Percentiles rank a stretch among this genome's conserved stretches.
These are phyloP conservation scores for Aureococcus anophagefferens DNA, from an alignment of 108 stramenopile species.

Conservation along the genomic window DNA sequence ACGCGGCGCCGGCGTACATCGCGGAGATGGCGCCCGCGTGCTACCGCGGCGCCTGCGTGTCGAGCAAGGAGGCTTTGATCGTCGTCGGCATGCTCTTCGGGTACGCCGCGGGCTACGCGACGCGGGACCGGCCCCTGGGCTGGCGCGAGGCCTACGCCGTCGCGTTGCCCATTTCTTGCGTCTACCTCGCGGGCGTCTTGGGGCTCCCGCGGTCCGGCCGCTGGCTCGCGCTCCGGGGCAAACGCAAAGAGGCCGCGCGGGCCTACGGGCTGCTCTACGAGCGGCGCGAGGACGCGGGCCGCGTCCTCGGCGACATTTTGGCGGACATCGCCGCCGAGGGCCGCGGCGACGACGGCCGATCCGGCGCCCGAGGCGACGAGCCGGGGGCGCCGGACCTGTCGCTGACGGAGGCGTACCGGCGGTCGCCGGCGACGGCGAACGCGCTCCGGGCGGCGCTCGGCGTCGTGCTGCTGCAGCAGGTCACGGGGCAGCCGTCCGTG, in stretches of 20 bases:
- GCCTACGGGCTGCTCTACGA: not conserved
- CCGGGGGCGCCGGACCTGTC: not conserved
- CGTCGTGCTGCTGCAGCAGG: slow-evolving; percentile 56
- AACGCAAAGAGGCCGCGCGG: slow-evolving; percentile 5
- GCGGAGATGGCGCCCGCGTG: slow-evolving; percentile 59
- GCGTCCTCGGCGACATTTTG: too few species aligned
- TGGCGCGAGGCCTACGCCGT: slow-evolving; percentile 36
- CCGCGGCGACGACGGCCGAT: slow-evolving; percentile 7
- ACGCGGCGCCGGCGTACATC: slow-evolving; percentile 62
- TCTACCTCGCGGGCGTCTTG: slow-evolving; percentile 21
- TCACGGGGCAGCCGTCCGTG: slow-evolving; percentile 65
- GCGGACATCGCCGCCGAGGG: slow-evolving; percentile 19
- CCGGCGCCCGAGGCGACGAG: slow-evolving; percentile 2
- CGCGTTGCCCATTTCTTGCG: slow-evolving; percentile 24
- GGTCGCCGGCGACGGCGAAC: too few species aligned
- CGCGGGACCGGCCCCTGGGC: slow-evolving; percentile 25
- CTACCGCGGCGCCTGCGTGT: slow-evolving; percentile 53
- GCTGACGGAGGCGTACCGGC: slow-evolving; percentile 21
- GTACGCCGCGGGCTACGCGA: slow-evolving; percentile 42
- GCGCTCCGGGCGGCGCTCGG: slow-evolving; percentile 45
- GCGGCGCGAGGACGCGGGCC: not conserved
- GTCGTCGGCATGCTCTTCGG: slow-evolving; percentile 64
- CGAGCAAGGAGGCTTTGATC: slow-evolving; percentile 64
- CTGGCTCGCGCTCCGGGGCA: slow-evolving; percentile 20
- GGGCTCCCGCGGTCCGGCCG: slow-evolving; percentile 24